Conservation (phyloP, 352 stramenopile genomes). For the Phytophthora chlamydospora region DNA sequence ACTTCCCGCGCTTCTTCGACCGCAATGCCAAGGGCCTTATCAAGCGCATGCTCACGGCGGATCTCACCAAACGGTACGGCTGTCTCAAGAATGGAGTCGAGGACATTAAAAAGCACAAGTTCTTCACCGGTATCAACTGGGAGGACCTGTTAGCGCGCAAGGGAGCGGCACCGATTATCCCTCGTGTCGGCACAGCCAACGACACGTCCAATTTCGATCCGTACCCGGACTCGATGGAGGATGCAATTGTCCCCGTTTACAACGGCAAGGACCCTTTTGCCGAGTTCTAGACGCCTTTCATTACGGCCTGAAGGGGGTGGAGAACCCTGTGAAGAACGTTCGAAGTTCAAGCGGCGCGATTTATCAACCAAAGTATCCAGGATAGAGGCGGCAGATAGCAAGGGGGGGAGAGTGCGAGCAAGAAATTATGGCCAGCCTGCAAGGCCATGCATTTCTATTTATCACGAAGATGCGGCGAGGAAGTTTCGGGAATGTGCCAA, state of each 20-base stretch:
- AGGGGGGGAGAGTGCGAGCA: slow-evolving; percentile 20
- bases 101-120: slow-evolving; percentile 98
- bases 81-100: slow-evolving; percentile 95
- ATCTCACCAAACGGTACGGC: slow-evolving; percentile 97
- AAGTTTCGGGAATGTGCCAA: slow-evolving; percentile 1
- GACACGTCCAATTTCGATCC: slow-evolving; percentile 98
- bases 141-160: slow-evolving; percentile 90
- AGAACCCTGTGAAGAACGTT: slow-evolving; percentile 6
- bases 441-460: slow-evolving; percentile 45
- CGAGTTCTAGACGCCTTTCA: slow-evolving; percentile 83
- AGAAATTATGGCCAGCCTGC: slow-evolving; percentile 35
- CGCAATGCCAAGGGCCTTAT: slow-evolving; percentile 96
- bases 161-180: slow-evolving; percentile 93
- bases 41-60: slow-evolving; percentile 95
- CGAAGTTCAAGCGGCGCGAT: slow-evolving; percentile 9
- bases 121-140: slow-evolving; percentile 93
- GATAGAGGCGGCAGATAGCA: slow-evolving; percentile 16
- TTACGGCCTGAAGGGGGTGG: slow-evolving; percentile 10
- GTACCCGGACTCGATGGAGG: slow-evolving; percentile 94
- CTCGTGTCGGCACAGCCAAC: slow-evolving; percentile 87
- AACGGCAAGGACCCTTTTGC: slow-evolving; percentile 93
- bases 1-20: slow-evolving; percentile 95
- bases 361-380: slow-evolving; percentile 19
- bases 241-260: slow-evolving; percentile 92
- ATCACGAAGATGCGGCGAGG: slow-evolving; percentile 28